Percentiles rank a stretch among this genome's conserved stretches.
Evolutionary conservation across 2,329 filamentous ascomycete genomes (phyloP).

Genomic region (Alternaria rosae): DNA sequence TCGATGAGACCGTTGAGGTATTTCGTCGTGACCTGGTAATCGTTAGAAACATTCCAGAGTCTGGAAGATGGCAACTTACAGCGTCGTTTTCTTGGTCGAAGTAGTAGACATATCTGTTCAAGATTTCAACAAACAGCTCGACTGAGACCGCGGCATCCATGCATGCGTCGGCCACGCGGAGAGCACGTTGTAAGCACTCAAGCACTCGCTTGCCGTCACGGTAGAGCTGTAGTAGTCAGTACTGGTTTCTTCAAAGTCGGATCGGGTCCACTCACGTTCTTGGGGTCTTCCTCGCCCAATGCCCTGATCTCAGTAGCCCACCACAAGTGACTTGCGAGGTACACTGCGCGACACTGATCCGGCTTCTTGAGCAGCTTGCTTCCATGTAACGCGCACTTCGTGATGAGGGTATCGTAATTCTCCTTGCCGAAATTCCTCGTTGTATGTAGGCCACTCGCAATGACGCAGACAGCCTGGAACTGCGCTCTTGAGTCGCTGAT

Average conservation of each 20-base stretch:
- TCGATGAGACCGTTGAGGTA: conserved; percentile 98
- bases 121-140: conserved; percentile 96
- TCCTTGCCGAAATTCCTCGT: conserved; percentile 92
- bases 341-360: conserved; percentile 96
- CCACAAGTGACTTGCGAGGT: conserved; percentile 95
- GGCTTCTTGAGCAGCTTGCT: conserved; percentile 98
- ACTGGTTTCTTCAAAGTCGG: background rate
- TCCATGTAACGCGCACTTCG: conserved; percentile 94
- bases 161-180: conserved; percentile 95
- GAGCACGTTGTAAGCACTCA: conserved; percentile 92
- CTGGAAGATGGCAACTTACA: conserved; percentile 55
- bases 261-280: conserved; percentile 66
- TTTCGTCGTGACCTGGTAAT: conserved; percentile 81
- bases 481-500: conserved; percentile 95
- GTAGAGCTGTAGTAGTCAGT: conserved; percentile 68
- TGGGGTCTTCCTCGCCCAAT: conserved; percentile 80
- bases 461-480: conserved; percentile 96
- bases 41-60: conserved; percentile 10
- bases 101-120: conserved; percentile 98
- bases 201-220: conserved; percentile 96
- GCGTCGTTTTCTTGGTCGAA: conserved; percentile 99
- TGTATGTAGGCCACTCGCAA: conserved; percentile 86
- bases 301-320: conserved; percentile 88
- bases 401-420: conserved; percentile 98
- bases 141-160: conserved; percentile 99